Evolutionary conservation across 1,284 basidiomycete species (phyloP), one percentile per base, ranked within the genome.

Genomic region (Trametes sp.): DNA sequence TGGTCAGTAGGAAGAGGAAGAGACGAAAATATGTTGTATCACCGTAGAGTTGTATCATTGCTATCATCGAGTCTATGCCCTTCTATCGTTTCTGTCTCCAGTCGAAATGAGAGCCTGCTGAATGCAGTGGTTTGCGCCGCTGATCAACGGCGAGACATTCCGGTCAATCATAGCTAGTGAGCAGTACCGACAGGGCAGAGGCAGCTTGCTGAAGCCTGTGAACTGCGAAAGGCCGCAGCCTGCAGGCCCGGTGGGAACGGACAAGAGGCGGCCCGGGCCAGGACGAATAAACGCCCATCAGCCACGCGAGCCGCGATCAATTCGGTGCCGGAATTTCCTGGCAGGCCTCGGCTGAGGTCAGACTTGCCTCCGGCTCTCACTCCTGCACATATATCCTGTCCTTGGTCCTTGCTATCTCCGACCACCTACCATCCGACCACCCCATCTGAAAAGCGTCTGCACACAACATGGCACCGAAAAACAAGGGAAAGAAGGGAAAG

Each of bases 401-500:
- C 35, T 35, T 33, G 19, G 24, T 35, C 44, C 35, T 44, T 24
- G n/a, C 42, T 23, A 33, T 14, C 52, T 29, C 21, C 53, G 28
- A 23, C 46, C 45, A 41, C 38, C 28, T 23, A 31, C 19, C 46
- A 42, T 4, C 13, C 44, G 7, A 23, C n/a, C 36, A 11, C 26
- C 16, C 23, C 7, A 11, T 28, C 29, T n/a, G 7, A 54, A 49
- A 60, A 60, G 52, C 52, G 35, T 13, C 24, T 13, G 4, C 26
- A 2, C 19, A 7, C 11, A 42, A 36, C n/a, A 96, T 96, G 94
- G 82, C 94, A 62, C 93, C 94, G 54, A 96, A 96, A 81, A 92
- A 87, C 73, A 93, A 94, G 75, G 91, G 86, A 65, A 95, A 95
- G 82, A 95, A 95, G 76, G 87, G 83, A 24, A 94, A 94, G 79